These are phyloP conservation scores for Trametes cinnabarina DNA, from an alignment of 768 basidiomycete genomes.

Conservation along the genomic window DNA sequence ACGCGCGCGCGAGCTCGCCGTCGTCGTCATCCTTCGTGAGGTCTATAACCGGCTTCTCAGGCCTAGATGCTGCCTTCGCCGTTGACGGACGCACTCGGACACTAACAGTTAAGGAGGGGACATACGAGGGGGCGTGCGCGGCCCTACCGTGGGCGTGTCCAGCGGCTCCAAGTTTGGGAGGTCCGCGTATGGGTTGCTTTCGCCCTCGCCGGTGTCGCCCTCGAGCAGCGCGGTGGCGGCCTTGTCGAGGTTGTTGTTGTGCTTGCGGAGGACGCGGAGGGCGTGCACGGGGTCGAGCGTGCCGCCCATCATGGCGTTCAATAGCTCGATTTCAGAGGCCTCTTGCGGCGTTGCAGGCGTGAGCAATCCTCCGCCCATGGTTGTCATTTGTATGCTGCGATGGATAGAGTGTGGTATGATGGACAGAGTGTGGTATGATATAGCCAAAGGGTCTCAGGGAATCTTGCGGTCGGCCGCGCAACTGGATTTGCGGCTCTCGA, in stretches of 20 bases:
- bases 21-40: constrained; percentile 60
- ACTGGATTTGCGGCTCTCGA: too few relatives aligned
- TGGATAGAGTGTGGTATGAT: too few relatives aligned
- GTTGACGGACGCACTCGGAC: neutral
- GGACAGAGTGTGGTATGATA: too few relatives aligned
- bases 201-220: constrained; percentile 25
- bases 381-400: too few relatives aligned
- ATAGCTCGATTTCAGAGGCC: constrained; percentile 30
- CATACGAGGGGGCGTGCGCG: constrained; percentile 31
- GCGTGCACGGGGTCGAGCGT: constrained; percentile 44
- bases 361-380: constrained; percentile 1
- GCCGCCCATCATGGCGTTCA: constrained; percentile 41
- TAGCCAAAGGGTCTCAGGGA: too few relatives aligned
- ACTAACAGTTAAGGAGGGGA: neutral
- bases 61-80: constrained; percentile 29
- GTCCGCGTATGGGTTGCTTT: constrained; percentile 3
- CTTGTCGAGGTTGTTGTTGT: constrained; percentile 50
- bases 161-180: constrained; percentile 14
- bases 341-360: constrained; percentile 25
- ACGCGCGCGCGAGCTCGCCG: constrained; percentile 46
- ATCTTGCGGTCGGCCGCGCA: too few relatives aligned
- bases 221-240: constrained; percentile 34
- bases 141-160: constrained; percentile 14
- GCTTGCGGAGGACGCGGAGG: constrained; percentile 56
- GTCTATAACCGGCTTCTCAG: constrained; percentile 45